These are phyloP conservation scores for Fusarium miscanthi DNA, from an alignment of 2,329 filamentous ascomycete species.

Conservation along the genomic window DNA sequence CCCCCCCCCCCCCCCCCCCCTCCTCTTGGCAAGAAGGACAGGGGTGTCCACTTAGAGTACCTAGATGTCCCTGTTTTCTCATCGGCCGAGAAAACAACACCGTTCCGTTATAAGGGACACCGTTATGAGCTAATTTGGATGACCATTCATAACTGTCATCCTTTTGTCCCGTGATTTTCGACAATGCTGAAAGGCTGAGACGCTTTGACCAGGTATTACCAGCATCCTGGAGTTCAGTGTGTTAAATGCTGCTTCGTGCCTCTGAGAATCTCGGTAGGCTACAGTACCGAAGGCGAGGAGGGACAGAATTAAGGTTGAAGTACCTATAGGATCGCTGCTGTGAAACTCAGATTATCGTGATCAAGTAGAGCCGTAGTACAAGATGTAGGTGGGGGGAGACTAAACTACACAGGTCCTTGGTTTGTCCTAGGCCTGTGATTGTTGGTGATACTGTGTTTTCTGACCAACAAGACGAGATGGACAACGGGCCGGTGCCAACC, in stretches of 20 bases:
- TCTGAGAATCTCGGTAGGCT: background rate
- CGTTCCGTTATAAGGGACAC: conserved; percentile 32
- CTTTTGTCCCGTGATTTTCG: conserved; percentile 38
- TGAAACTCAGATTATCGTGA: background rate
- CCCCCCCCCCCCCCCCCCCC: too few relatives aligned
- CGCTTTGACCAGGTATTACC: conserved; percentile 21
- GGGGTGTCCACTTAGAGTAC: conserved; percentile 17
- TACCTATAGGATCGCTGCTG: background rate
- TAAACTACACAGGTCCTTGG: background rate
- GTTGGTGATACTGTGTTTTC: background rate
- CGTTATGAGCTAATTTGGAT: conserved; percentile 36
- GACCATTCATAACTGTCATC: conserved; percentile 26
- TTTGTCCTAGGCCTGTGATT: background rate
- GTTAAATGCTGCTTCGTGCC: conserved; percentile 18
- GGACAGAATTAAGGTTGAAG: background rate
- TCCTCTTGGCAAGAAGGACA: too few relatives aligned
- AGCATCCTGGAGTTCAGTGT: background rate
- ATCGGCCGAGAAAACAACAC: conserved; percentile 46
- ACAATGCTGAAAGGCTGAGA: conserved; percentile 37
- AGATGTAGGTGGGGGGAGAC: too few relatives aligned
- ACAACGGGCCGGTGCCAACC: background rate
- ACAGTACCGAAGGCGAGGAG: background rate
- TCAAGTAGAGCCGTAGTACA: background rate
- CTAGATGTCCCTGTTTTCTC: conserved; percentile 41
- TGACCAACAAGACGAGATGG: background rate